Evolutionary conservation across 1,139 yeast genomes (phyloP).

Genomic region (Taphrina wiesneri): DNA sequence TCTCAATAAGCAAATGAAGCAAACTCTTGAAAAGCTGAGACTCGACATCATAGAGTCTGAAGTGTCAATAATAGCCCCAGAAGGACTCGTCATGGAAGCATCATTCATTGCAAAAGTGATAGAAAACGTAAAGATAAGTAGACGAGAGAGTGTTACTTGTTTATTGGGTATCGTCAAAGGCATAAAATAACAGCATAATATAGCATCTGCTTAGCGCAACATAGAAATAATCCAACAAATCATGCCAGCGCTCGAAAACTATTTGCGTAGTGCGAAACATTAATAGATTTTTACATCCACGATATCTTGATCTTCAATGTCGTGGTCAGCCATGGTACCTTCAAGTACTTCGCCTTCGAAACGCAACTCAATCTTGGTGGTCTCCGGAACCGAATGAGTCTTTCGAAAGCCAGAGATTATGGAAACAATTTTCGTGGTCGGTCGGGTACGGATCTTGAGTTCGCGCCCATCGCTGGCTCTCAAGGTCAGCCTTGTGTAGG

Average conservation of each 20-base stretch:
- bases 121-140: background rate
- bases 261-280: too few relatives aligned
- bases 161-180: constrained; percentile 9
- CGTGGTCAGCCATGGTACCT: constrained; percentile 10
- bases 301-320: constrained; percentile 21
- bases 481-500: constrained; percentile 1
- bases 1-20: background rate
- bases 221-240: background rate
- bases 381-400: background rate
- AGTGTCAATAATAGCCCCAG: background rate
- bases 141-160: constrained; percentile 11
- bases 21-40: background rate
- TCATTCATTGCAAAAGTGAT: background rate
- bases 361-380: background rate
- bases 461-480: background rate
- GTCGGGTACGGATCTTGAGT: constrained; percentile 16
- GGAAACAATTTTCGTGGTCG: constrained; percentile 4
- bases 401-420: constrained; percentile 7
- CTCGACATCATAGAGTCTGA: background rate
- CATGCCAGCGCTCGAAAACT: background rate
- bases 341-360: constrained; percentile 24
- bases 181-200: background rate
- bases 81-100: background rate
- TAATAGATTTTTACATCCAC: constrained; percentile 17
- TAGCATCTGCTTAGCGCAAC: background rate